phyloP scores from a whole-genome alignment of 768 basidiomycete genomes.

The Boletus pseudopeckii region DNA sequence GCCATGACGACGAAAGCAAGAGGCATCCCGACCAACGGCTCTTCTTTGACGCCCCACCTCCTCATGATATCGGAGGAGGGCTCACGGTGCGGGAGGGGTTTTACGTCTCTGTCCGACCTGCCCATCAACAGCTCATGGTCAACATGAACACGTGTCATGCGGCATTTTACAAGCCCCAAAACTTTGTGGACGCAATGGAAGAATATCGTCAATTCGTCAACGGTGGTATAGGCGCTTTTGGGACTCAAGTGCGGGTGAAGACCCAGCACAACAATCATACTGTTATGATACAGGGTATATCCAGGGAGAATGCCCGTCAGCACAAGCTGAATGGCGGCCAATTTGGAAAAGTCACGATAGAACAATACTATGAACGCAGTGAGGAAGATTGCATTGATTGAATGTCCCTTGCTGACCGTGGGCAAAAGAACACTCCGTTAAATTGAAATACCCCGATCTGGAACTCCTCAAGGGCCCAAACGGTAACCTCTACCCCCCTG shows the following conservation, averaged over 20 bases:
- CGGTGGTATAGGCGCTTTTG: slow-evolving; percentile 53
- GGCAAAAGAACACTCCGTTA: slow-evolving; percentile 38
- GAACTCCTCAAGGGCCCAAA: slow-evolving; percentile 40
- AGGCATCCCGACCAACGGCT: slow-evolving; percentile 36
- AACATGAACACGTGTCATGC: slow-evolving; percentile 52
- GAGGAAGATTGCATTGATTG: slow-evolving; percentile 4
- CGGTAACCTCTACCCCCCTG: slow-evolving; percentile 39
- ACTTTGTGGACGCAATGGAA: slow-evolving; percentile 39
- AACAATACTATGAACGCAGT: slow-evolving; percentile 45
- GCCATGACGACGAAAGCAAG: slow-evolving; percentile 38
- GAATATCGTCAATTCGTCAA: slow-evolving; percentile 44
- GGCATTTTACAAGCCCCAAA: slow-evolving; percentile 43
- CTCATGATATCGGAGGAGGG: slow-evolving; percentile 45
- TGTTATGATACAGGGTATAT: slow-evolving; percentile 59
- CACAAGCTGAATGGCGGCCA: slow-evolving; percentile 40
- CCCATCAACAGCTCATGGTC: slow-evolving; percentile 47
- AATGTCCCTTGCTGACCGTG: neutral
- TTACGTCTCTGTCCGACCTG: slow-evolving; percentile 39
- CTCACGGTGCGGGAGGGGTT: slow-evolving; percentile 54
- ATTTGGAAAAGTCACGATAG: slow-evolving; percentile 38
- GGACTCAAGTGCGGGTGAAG: slow-evolving; percentile 60
- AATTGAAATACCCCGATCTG: slow-evolving; percentile 34
- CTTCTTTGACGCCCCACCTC: slow-evolving; percentile 34
- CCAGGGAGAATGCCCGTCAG: slow-evolving; percentile 34
- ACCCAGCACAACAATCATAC: slow-evolving; percentile 62